Evolutionary conservation across 106 monocot species (phyloP).

Genomic region (Alisma plantagoaquatica): DNA sequence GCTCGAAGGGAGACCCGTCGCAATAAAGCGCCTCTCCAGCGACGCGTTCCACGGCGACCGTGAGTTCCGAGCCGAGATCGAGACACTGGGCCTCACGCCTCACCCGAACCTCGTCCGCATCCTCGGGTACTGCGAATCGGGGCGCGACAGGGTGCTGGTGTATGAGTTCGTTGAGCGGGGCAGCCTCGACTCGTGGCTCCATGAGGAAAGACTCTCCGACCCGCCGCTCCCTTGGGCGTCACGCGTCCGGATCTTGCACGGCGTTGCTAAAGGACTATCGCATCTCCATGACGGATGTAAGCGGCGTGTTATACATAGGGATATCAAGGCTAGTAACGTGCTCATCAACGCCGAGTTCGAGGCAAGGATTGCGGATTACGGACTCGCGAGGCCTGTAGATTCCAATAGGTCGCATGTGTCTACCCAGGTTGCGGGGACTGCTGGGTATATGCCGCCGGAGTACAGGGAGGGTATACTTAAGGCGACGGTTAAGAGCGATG

Average conservation of each 20-base stretch:
- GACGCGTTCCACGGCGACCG: conserved; percentile 58
- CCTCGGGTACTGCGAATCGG: conserved; percentile 63
- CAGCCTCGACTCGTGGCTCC: conserved; percentile 70
- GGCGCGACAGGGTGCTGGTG: conserved; percentile 57
- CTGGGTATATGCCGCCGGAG: conserved; percentile 93
- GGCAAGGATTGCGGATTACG: conserved; percentile 67
- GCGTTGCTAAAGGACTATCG: conserved; percentile 51
- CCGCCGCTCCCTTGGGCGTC: conserved; percentile 24
- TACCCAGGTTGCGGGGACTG: conserved; percentile 65
- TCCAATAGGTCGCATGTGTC: conserved; percentile 43
- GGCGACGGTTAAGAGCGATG: conserved; percentile 52
- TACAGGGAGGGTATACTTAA: conserved; percentile 30
- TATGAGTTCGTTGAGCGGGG: conserved; percentile 67
- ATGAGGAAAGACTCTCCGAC: conserved; percentile 19
- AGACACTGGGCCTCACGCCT: conserved; percentile 44
- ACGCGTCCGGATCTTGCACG: conserved; percentile 32
- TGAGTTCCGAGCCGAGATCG: conserved; percentile 90
- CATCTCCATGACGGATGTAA: conserved; percentile 67
- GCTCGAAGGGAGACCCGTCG: conserved; percentile 47
- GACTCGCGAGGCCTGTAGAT: conserved; percentile 53
- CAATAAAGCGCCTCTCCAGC: conserved; percentile 64
- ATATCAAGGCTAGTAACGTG: conserved; percentile 85
- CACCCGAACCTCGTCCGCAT: conserved; percentile 67
- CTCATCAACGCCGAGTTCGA: conserved; percentile 45
- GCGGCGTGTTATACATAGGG: conserved; percentile 72